phyloP scores from a whole-genome alignment of 1,139 yeast genomes.

The Pichia sp. region DNA sequence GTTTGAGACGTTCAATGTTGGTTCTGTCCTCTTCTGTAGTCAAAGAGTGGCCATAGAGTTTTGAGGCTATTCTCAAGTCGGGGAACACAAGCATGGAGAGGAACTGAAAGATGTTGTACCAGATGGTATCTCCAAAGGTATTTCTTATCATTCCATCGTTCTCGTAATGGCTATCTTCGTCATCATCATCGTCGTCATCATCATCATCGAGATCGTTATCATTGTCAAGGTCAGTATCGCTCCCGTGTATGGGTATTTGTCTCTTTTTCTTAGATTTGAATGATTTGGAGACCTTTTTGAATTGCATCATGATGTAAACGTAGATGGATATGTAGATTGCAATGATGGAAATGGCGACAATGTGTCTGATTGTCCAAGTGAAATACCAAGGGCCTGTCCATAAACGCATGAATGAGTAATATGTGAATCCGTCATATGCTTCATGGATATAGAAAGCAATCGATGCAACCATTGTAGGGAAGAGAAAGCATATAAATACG shows the following conservation, averaged over 20 bases:
- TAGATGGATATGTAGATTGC: constrained; percentile 66
- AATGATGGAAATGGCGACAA: constrained; percentile 56
- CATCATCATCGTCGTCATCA: constrained; percentile 1
- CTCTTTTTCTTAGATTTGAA: constrained; percentile 7
- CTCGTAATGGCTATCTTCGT: constrained; percentile 9
- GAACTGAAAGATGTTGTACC: constrained; percentile 24
- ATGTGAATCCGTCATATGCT: constrained; percentile 58
- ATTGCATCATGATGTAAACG: constrained; percentile 60
- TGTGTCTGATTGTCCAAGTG: constrained; percentile 79
- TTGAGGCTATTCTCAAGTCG: constrained; percentile 22
- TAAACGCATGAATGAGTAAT: constrained; percentile 78
- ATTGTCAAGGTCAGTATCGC: too few species aligned
- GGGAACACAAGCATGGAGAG: constrained; percentile 25
- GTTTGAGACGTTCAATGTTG: constrained; percentile 16
- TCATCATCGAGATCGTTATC: background rate
- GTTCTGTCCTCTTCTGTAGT: constrained; percentile 20
- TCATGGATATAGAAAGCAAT: constrained; percentile 54
- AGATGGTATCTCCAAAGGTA: constrained; percentile 24
- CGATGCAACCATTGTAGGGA: constrained; percentile 67
- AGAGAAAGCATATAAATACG: constrained; percentile 48
- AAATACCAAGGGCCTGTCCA: constrained; percentile 69
- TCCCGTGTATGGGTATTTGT: too few species aligned
- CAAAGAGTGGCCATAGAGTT: constrained; percentile 22
- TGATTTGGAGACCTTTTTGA: constrained; percentile 34
- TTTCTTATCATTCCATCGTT: constrained; percentile 12